Percentiles rank a stretch among this genome's conserved stretches.
phyloP scores from a whole-genome alignment of 345 rosid genomes.

The Pugionium dolabratum region DNA sequence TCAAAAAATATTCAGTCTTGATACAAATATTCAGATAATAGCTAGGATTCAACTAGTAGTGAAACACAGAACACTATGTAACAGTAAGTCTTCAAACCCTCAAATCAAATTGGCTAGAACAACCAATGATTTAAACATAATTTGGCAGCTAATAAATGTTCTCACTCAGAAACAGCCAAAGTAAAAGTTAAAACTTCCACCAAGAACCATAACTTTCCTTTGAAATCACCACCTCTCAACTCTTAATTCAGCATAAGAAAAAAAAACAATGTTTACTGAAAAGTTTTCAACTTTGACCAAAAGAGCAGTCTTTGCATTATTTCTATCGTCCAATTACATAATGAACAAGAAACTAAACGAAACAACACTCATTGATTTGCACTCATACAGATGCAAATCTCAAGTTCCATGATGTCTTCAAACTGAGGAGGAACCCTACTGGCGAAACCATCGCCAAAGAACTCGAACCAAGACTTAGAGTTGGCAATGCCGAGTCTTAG shows the following conservation, averaged over 20 bases:
- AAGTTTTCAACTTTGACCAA: conserved; percentile 9
- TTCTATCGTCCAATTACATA: neutral
- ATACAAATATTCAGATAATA: neutral
- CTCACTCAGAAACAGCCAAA: neutral
- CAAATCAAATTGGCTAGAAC: conserved; percentile 13
- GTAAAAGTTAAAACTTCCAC: neutral
- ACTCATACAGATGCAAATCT: conserved; percentile 46
- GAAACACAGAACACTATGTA: neutral
- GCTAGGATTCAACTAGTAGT: neutral
- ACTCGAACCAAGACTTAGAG: conserved; percentile 87
- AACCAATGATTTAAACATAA: neutral
- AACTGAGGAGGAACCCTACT: conserved; percentile 88
- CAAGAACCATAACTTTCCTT: neutral
- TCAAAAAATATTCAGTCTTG: neutral
- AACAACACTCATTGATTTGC: neutral
- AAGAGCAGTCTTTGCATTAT: neutral
- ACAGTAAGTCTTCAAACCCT: neutral
- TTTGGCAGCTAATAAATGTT: conserved; percentile 2
- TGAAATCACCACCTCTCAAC: neutral
- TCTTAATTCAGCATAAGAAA: neutral
- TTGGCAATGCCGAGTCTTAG: conserved; percentile 58
- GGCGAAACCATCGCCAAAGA: conserved; percentile 80
- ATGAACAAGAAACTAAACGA: neutral
- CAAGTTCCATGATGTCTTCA: conserved; percentile 84
- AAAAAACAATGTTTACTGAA: too few relatives aligned